Evolutionary conservation across 2,329 filamentous ascomycete species (phyloP), one percentile per base, ranked within the genome.

Genomic region (Clarireedia hainanense): DNA sequence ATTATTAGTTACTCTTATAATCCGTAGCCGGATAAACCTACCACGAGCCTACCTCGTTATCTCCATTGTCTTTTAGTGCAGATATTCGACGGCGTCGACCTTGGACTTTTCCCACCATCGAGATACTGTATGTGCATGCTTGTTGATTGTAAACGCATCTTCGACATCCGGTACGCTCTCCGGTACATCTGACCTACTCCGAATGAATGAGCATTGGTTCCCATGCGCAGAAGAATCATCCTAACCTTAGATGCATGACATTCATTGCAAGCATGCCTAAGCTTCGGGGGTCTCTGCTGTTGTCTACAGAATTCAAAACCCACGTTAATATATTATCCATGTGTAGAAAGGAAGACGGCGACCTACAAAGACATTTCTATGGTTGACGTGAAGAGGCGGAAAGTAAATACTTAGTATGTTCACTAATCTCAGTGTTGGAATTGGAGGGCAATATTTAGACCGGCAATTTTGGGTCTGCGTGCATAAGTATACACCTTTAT

Each of bases 211-310:
- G 45, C 36, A 46, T 26, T 9, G 5, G 10, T n/a, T 37, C 12
- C 7, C 14, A 23, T 30, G 14, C 17, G 39, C 15, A 12, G 2
- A 36, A 20, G 3, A 47, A 39, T 10, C 3, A 37, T 17, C 15
- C 42, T 47, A 10, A 53, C 51, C 42, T 53, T 53, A 9, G 51
- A 47, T 12, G 51, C 26, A 53, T 53, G 51, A 12, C 51, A 53
- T 53, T 47, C 42, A 53, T 53, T 53, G 34, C 51, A 53, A 37
- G 51, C 51, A 46, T 53, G 51, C 37, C 51, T 15, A 26, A 53
- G 30, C 51, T 53, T 53, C 24, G 42, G 51, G 20, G 51, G 51
- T 15, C 26, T 47, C 15, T 47, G 42, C 15, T 47, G 42, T 27
- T 42, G 42, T 47, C 51, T 53, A 5, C 17, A 45, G 7, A 12